A percentile compares a stretch with the other conserved stretches of the same genome.
phyloP scores from a whole-genome alignment of 75 land plant genomes.

The Picea sitchensis region DNA sequence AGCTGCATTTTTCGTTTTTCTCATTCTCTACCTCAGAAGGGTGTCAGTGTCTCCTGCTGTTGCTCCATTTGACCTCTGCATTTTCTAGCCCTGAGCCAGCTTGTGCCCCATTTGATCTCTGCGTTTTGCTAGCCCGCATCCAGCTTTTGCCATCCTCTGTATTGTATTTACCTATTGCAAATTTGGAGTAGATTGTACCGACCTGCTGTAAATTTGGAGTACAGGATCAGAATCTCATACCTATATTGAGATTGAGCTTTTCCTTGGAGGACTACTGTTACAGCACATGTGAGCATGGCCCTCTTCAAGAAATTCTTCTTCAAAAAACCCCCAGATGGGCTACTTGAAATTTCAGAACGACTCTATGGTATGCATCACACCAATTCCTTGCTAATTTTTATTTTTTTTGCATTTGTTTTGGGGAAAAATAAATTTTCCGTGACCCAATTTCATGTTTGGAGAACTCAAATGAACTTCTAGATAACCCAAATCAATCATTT shows the following conservation, averaged over 20 bases:
- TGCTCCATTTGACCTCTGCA: too few relatives aligned
- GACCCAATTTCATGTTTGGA: background rate
- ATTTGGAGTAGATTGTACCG: too few relatives aligned
- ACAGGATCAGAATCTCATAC: too few relatives aligned
- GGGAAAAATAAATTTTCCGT: background rate
- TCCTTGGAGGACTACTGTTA: background rate
- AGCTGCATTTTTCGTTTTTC: too few relatives aligned
- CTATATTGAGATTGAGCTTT: background rate
- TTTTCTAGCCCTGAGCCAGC: too few relatives aligned
- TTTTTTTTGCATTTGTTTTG: slow-evolving; percentile 13
- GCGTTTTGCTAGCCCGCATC: too few relatives aligned
- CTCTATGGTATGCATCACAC: slow-evolving; percentile 56
- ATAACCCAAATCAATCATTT: background rate
- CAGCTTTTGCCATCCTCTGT: too few relatives aligned
- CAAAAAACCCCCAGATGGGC: slow-evolving; percentile 83
- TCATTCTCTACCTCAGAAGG: too few relatives aligned
- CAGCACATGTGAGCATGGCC: slow-evolving; percentile 45
- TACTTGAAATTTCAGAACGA: slow-evolving; percentile 75
- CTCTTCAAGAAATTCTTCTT: slow-evolving; percentile 74
- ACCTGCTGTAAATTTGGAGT: too few relatives aligned
- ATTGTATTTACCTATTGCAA: too few relatives aligned
- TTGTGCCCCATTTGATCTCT: too few relatives aligned
- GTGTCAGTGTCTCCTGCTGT: too few relatives aligned
- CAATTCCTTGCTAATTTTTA: background rate
- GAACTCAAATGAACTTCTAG: background rate